These are phyloP conservation scores for Albizia julibrissin DNA, from an alignment of 306 rosid species.

Conservation along the genomic window DNA sequence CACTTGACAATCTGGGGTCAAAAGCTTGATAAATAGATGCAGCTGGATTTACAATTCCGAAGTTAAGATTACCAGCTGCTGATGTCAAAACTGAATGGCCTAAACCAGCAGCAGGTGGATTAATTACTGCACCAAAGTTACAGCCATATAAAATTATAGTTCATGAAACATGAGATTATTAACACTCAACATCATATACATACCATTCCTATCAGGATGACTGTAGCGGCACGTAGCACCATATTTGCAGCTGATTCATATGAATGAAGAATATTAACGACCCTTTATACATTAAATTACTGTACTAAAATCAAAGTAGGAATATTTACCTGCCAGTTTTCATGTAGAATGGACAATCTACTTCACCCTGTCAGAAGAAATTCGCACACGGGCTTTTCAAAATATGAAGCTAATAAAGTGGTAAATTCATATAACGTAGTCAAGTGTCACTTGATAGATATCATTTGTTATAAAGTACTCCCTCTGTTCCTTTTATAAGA, in stretches of 20 bases:
- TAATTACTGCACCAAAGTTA: conserved; percentile 54
- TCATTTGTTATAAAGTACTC: conserved; percentile 3
- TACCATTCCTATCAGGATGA: conserved; percentile 92
- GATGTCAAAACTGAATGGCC: conserved; percentile 58
- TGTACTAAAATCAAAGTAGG: conserved; percentile 5
- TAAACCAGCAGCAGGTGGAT: conserved; percentile 57
- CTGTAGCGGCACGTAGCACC: conserved; percentile 90
- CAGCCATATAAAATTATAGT: conserved; percentile 23
- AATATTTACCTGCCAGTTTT: conserved; percentile 88
- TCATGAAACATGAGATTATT: conserved; percentile 28
- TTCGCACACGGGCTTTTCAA: conserved; percentile 13
- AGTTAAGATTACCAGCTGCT: conserved; percentile 65
- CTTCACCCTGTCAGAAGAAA: conserved; percentile 79
- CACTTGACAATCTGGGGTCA: conserved; percentile 69
- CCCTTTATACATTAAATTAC: conserved; percentile 33
- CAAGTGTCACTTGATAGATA: background rate
- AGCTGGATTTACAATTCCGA: conserved; percentile 69
- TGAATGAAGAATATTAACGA: conserved; percentile 38
- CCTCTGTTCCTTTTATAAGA: too few species aligned
- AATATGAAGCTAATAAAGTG: conserved; percentile 10
- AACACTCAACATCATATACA: conserved; percentile 36
- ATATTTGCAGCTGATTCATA: conserved; percentile 80
- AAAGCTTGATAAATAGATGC: conserved; percentile 72
- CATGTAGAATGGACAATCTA: conserved; percentile 98
- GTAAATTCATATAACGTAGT: conserved; percentile 7